Conservation (phyloP, 768 basidiomycete species). For the Pulveroboletus ravenelii region DNA sequence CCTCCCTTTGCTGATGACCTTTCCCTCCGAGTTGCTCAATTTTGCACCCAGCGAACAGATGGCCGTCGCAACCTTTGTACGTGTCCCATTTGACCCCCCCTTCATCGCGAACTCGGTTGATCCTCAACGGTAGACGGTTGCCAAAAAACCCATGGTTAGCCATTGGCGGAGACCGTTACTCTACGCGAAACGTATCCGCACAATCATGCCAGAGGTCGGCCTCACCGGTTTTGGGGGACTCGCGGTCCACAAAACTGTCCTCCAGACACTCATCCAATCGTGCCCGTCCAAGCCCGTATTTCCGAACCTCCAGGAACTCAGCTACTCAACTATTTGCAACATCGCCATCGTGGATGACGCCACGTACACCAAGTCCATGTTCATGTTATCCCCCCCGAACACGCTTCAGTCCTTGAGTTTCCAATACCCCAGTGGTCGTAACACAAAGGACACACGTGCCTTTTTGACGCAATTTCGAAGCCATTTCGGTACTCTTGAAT, state of each 20-base stretch:
- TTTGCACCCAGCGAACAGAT: slow-evolving; percentile 13
- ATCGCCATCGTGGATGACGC: slow-evolving; percentile 11
- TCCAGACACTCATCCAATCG: slow-evolving; percentile 17
- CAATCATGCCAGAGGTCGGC: slow-evolving; percentile 5
- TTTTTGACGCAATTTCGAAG: slow-evolving; percentile 10
- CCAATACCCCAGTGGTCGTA: slow-evolving; percentile 13
- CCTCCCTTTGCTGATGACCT: slow-evolving; percentile 12
- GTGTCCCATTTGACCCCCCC: background rate
- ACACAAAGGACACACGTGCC: slow-evolving; percentile 9
- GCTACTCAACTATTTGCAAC: slow-evolving; percentile 14
- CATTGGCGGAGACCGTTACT: slow-evolving; percentile 19
- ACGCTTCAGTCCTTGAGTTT: slow-evolving; percentile 11
- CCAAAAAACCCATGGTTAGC: slow-evolving; percentile 5
- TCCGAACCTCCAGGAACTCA: slow-evolving; percentile 23
- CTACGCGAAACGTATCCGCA: slow-evolving; percentile 18
- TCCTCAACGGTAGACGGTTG: slow-evolving; percentile 7
- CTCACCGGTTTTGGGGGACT: slow-evolving; percentile 9
- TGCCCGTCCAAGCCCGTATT: slow-evolving; percentile 19
- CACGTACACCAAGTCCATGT: slow-evolving; percentile 12
- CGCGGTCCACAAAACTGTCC: slow-evolving; percentile 12
- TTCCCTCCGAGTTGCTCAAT: slow-evolving; percentile 16
- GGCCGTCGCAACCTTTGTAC: slow-evolving; percentile 16
- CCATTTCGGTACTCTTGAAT: slow-evolving; percentile 11
- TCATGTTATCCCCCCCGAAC: slow-evolving; percentile 4
- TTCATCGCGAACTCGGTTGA: background rate